phyloP scores from a whole-genome alignment of 768 basidiomycete species.

The Psilocybe sp. region DNA sequence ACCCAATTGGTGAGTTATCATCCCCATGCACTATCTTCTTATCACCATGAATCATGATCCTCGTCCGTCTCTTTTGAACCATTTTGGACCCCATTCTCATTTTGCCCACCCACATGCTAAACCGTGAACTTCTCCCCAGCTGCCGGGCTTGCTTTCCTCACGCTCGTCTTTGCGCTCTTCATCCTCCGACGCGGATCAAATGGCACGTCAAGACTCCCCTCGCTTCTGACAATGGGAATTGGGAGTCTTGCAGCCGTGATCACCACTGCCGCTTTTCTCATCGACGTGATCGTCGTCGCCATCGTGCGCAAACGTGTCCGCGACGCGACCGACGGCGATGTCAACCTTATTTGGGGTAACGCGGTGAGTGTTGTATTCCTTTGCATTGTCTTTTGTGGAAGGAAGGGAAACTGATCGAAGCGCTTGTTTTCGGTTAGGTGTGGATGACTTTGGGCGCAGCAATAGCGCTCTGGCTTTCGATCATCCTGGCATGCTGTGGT shows the following conservation, averaged over 20 bases:
- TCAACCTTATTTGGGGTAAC: conserved; percentile 48
- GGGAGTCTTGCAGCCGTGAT: conserved; percentile 39
- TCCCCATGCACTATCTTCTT: conserved; percentile 3
- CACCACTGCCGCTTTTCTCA: conserved; percentile 48
- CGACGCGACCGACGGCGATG: conserved; percentile 35
- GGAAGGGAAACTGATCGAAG: neutral
- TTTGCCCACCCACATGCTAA: neutral
- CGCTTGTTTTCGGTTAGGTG: conserved; percentile 26
- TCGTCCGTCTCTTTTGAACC: too few species aligned
- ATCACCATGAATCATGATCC: conserved; percentile 1
- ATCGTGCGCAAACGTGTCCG: conserved; percentile 39
- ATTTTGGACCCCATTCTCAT: neutral
- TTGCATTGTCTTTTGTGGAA: conserved; percentile 3
- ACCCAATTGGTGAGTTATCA: conserved; percentile 44
- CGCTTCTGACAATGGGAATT: conserved; percentile 34
- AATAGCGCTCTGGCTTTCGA: conserved; percentile 45
- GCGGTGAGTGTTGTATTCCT: conserved; percentile 31
- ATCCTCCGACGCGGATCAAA: conserved; percentile 37
- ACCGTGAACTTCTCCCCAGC: conserved; percentile 27
- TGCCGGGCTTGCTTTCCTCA: conserved; percentile 47
- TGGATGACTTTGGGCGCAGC: conserved; percentile 56
- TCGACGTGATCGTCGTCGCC: conserved; percentile 50
- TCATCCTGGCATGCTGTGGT: conserved; percentile 33
- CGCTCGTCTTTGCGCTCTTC: conserved; percentile 45
- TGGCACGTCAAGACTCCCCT: conserved; percentile 33